phyloP scores from a whole-genome alignment of 441 rosid genomes.

The Capsella rubella region DNA sequence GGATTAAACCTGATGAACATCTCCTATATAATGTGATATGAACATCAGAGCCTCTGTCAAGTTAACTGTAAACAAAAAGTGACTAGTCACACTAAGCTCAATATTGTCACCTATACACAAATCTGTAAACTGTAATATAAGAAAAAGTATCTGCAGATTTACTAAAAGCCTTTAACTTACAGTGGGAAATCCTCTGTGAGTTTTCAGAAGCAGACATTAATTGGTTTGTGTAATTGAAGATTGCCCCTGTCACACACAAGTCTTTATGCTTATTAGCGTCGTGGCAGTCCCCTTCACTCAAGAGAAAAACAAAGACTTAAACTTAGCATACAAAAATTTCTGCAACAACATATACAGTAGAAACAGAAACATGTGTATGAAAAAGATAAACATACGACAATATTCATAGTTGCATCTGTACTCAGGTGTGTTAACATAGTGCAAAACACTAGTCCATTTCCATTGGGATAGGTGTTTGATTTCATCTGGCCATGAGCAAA shows the following conservation, averaged over 20 bases:
- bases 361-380: constrained; percentile 13
- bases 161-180: constrained; percentile 47
- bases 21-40: constrained; percentile 85
- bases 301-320: constrained; percentile 18
- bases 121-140: constrained; percentile 5
- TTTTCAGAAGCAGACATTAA: constrained; percentile 53
- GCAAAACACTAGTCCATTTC: constrained; percentile 88
- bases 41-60: constrained; percentile 90
- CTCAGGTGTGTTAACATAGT: constrained; percentile 91
- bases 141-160: not conserved
- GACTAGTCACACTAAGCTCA: constrained; percentile 4
- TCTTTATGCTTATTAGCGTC: constrained; percentile 44
- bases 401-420: constrained; percentile 83
- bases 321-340: not conserved
- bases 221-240: constrained; percentile 82
- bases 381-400: constrained; percentile 62
- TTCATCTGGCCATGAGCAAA: constrained; percentile 91
- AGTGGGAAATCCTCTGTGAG: constrained; percentile 42
- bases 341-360: not conserved
- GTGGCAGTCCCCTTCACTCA: constrained; percentile 83
- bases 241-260: constrained; percentile 74
- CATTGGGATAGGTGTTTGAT: constrained; percentile 55
- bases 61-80: constrained; percentile 56
- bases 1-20: constrained; percentile 83
- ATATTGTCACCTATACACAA: not conserved